phyloP scores from a whole-genome alignment of 1,139 yeast genomes.

The Arxiozyma heterogenica region DNA sequence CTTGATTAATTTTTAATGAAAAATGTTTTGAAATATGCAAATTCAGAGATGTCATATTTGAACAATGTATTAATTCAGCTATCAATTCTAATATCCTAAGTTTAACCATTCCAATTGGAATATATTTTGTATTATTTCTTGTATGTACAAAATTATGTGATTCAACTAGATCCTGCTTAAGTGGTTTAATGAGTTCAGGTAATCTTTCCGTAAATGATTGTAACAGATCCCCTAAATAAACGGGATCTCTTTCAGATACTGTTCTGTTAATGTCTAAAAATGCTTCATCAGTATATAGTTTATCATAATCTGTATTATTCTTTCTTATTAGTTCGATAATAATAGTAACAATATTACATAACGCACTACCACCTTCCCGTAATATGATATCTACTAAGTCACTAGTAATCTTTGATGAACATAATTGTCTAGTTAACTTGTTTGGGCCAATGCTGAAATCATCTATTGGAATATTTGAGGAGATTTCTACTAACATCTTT shows the following conservation, averaged over 20 bases:
- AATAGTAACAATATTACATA: conserved; percentile 89
- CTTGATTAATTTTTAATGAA: conserved; percentile 64
- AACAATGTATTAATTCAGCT: conserved; percentile 91
- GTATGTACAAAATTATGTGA: not conserved
- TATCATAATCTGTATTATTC: conserved; percentile 92
- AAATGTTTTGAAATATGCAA: conserved; percentile 77
- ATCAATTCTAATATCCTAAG: conserved; percentile 89
- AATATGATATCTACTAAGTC: conserved; percentile 65
- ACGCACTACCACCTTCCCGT: conserved; percentile 66
- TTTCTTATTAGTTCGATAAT: conserved; percentile 90
- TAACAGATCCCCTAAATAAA: conserved; percentile 34
- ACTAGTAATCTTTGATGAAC: conserved; percentile 54
- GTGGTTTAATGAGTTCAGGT: conserved; percentile 38
- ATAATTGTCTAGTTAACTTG: conserved; percentile 78
- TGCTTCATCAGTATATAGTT: conserved; percentile 41
- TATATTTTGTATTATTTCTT: not conserved
- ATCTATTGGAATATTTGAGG: conserved; percentile 57
- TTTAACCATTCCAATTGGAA: conserved; percentile 85
- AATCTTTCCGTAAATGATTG: conserved; percentile 27
- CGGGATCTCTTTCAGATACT: conserved; percentile 84
- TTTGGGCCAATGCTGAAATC: conserved; percentile 93
- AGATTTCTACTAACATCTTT: conserved; percentile 84
- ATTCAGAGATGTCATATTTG: conserved; percentile 88
- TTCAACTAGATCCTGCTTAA: conserved; percentile 7
- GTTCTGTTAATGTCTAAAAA: conserved; percentile 49